Evolutionary conservation across 805 yeast species (phyloP).

Genomic region (Pichia sporocuriosa): DNA sequence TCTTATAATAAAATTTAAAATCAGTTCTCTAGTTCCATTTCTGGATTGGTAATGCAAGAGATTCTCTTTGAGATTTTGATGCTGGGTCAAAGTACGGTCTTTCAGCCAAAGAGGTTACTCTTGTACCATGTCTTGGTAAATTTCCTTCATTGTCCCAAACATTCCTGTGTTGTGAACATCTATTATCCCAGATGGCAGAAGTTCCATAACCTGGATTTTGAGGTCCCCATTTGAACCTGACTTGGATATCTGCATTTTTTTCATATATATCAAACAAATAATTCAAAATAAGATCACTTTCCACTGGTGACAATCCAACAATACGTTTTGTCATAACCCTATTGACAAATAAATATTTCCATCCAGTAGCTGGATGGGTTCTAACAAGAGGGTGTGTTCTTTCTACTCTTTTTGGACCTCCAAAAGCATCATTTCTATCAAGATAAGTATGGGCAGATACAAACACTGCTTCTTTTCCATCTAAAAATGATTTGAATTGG

Average conservation of each 20-base stretch:
- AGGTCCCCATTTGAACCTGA: constrained; percentile 42
- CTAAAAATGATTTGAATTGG: constrained; percentile 42
- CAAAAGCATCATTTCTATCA: constrained; percentile 38
- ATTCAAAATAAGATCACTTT: constrained; percentile 41
- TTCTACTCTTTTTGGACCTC: constrained; percentile 40
- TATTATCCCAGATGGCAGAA: constrained; percentile 46
- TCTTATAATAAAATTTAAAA: no score
- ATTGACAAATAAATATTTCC: constrained; percentile 51
- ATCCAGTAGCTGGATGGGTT: constrained; percentile 61
- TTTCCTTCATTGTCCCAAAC: constrained; percentile 37
- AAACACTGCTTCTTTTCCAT: constrained; percentile 43
- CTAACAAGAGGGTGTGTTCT: constrained; percentile 56
- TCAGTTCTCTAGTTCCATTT: no score
- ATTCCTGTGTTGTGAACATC: constrained; percentile 39
- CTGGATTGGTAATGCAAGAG: constrained; percentile 31
- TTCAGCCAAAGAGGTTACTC: constrained; percentile 50
- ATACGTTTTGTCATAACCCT: constrained; percentile 45
- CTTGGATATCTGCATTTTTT: constrained; percentile 50
- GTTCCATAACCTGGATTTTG: constrained; percentile 35
- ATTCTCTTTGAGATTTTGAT: constrained; percentile 46
- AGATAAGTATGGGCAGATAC: constrained; percentile 34
- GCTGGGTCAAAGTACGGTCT: constrained; percentile 43
- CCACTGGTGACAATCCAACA: constrained; percentile 45
- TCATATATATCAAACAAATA: constrained; percentile 41
- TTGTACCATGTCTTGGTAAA: constrained; percentile 44